Percentiles rank a stretch among this genome's conserved stretches.
Evolutionary conservation across 208 protist genomes (phyloP).

Genomic region (Porcisia deanei): DNA sequence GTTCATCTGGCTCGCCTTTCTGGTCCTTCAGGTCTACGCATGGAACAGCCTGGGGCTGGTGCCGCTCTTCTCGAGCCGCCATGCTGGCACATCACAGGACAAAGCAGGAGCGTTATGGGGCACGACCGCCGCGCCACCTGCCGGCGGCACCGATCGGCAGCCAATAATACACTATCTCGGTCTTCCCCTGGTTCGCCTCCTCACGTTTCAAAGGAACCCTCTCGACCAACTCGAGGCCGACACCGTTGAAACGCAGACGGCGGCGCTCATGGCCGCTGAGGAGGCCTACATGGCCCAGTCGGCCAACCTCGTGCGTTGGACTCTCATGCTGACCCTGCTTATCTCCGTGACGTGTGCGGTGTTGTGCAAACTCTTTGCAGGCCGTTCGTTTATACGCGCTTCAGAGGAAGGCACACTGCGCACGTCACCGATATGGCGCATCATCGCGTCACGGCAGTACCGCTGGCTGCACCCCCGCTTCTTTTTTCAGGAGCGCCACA

Average conservation of each 20-base stretch:
- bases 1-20: conserved; percentile 39
- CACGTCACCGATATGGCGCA: conserved; percentile 63
- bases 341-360: conserved; percentile 29
- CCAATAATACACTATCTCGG: conserved; percentile 20
- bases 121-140: not conserved
- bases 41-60: conserved; percentile 58
- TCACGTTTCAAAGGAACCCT: conserved; percentile 22
- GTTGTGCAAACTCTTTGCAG: conserved; percentile 47
- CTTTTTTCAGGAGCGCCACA: conserved; percentile 54
- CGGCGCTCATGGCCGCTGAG: conserved; percentile 5
- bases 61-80: conserved; percentile 29
- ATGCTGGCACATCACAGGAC: not conserved
- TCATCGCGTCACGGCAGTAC: conserved; percentile 52
- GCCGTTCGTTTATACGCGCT: conserved; percentile 28
- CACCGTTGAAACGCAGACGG: not conserved
- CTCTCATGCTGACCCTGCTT: conserved; percentile 37
- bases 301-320: conserved; percentile 20
- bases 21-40: conserved; percentile 46
- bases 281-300: conserved; percentile 27
- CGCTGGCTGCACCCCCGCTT: conserved; percentile 70
- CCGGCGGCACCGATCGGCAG: not conserved
- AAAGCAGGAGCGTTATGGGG: conserved; percentile 1
- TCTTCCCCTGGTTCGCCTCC: conserved; percentile 19
- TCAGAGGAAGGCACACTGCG: conserved; percentile 38
- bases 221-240: not conserved